Percentiles rank a stretch among this genome's conserved stretches.
These are phyloP conservation scores for Mrakia frigida DNA, from an alignment of 768 basidiomycete species.

Conservation along the genomic window DNA sequence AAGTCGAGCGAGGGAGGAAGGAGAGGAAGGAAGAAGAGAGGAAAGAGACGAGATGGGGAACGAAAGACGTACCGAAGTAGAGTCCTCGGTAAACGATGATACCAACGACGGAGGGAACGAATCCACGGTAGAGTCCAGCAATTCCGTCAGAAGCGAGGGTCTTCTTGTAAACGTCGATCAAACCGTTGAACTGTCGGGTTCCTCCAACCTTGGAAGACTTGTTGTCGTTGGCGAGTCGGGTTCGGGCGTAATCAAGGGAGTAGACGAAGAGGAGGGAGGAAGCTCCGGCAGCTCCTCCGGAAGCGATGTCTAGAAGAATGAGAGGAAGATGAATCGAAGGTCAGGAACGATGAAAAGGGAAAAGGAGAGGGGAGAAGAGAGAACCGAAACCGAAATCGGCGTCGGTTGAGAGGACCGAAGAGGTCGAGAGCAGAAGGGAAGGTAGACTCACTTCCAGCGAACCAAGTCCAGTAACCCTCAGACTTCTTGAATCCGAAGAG, in stretches of 20 bases:
- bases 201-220: slow-evolving; percentile 81
- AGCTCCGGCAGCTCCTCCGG: slow-evolving; percentile 99
- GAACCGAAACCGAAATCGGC: no score
- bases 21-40: neutral
- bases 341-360: neutral
- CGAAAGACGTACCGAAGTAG: slow-evolving; percentile 82
- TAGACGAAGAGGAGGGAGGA: slow-evolving; percentile 98
- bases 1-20: neutral
- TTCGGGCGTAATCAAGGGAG: slow-evolving; percentile 99
- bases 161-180: slow-evolving; percentile 59
- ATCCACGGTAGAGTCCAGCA: slow-evolving; percentile 98
- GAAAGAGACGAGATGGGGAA: slow-evolving; percentile 51
- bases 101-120: slow-evolving; percentile 97
- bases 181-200: slow-evolving; percentile 77
- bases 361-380: neutral
- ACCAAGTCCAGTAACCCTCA: slow-evolving; percentile 98
- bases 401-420: neutral
- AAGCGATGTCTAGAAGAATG: slow-evolving; percentile 49
- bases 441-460: slow-evolving; percentile 61
- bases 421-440: neutral
- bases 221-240: slow-evolving; percentile 88
- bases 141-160: slow-evolving; percentile 70
- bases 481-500: slow-evolving; percentile 95
- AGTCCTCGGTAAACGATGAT: slow-evolving; percentile 99
- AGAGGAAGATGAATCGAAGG: neutral